These are phyloP conservation scores for Monosporascus sp. DNA, from an alignment of 2,329 filamentous ascomycete species.

Conservation along the genomic window DNA sequence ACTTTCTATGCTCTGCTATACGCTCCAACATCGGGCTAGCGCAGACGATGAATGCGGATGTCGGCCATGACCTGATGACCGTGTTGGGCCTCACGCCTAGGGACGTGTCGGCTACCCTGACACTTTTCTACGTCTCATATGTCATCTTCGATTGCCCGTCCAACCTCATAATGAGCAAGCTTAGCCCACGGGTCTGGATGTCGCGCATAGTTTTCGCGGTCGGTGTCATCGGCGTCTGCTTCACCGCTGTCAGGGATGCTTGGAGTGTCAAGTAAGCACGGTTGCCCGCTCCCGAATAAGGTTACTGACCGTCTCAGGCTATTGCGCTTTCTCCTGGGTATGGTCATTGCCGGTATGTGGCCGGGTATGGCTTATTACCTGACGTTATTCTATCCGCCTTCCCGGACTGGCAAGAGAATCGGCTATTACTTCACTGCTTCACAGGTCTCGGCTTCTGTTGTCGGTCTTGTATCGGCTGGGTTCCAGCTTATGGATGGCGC, in stretches of 20 bases:
- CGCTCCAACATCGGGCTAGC: conserved; percentile 87
- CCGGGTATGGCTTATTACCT: conserved; percentile 92
- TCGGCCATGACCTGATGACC: conserved; percentile 68
- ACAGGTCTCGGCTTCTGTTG: conserved; percentile 83
- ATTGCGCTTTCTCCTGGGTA: conserved; percentile 76
- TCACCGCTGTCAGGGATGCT: conserved; percentile 72
- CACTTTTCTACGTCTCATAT: conserved; percentile 89
- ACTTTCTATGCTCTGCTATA: conserved; percentile 89
- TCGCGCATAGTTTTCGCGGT: conserved; percentile 84
- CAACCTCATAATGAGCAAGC: conserved; percentile 79
- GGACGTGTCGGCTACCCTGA: conserved; percentile 77
- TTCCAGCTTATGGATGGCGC: conserved; percentile 87
- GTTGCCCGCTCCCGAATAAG: not conserved
- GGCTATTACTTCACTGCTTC: conserved; percentile 86
- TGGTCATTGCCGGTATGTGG: conserved; percentile 92
- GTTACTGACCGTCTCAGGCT: conserved; percentile 37
- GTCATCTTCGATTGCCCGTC: conserved; percentile 86
- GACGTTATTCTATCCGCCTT: conserved; percentile 86
- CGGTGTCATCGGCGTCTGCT: conserved; percentile 76
- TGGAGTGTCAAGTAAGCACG: conserved; percentile 72
- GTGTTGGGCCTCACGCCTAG: conserved; percentile 65
- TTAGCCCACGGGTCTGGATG: conserved; percentile 89
- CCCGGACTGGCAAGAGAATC: conserved; percentile 79
- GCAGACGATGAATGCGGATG: conserved; percentile 81
- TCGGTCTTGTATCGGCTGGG: conserved; percentile 82